Percentiles rank a stretch among this genome's conserved stretches.
phyloP scores from a whole-genome alignment of 345 rosid genomes.

The Eucalyptus curtisii region DNA sequence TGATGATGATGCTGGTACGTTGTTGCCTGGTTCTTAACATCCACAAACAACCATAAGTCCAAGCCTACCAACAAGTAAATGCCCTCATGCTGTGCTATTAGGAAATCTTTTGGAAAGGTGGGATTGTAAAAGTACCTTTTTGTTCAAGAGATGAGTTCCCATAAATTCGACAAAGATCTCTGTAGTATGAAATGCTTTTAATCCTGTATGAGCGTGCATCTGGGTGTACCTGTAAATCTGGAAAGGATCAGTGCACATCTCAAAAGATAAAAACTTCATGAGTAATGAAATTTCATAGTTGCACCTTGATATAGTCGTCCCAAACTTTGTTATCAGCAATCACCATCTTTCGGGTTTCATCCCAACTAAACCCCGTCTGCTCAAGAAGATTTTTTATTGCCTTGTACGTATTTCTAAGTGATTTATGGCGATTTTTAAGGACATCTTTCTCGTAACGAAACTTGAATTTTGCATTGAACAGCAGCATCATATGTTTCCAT shows the following conservation, averaged over 20 bases:
- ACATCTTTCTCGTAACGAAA: slow-evolving; percentile 59
- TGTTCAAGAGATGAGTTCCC: slow-evolving; percentile 29
- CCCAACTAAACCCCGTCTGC: slow-evolving; percentile 60
- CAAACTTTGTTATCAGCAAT: slow-evolving; percentile 47
- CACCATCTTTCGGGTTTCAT: slow-evolving; percentile 54
- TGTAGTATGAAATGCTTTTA: slow-evolving; percentile 56
- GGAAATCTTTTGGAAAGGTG: neutral
- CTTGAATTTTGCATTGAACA: slow-evolving; percentile 54
- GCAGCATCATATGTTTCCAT: slow-evolving; percentile 64
- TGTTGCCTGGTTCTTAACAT: slow-evolving; percentile 7
- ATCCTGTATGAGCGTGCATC: slow-evolving; percentile 47
- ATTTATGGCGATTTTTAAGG: slow-evolving; percentile 59
- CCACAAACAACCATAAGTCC: neutral
- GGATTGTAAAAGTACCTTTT: slow-evolving; percentile 22
- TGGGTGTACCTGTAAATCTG: slow-evolving; percentile 33
- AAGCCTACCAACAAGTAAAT: neutral
- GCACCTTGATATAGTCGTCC: slow-evolving; percentile 74
- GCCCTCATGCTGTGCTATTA: neutral
- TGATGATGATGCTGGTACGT: slow-evolving; percentile 1
- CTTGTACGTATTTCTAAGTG: slow-evolving; percentile 50
- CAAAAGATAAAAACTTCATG: neutral
- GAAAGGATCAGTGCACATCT: neutral
- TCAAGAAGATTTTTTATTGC: slow-evolving; percentile 45
- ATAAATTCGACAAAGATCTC: slow-evolving; percentile 51
- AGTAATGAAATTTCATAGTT: neutral